These are phyloP conservation scores for Guadua angustifolia DNA, from an alignment of 176 grass and related monocot genomes.

Conservation along the genomic window DNA sequence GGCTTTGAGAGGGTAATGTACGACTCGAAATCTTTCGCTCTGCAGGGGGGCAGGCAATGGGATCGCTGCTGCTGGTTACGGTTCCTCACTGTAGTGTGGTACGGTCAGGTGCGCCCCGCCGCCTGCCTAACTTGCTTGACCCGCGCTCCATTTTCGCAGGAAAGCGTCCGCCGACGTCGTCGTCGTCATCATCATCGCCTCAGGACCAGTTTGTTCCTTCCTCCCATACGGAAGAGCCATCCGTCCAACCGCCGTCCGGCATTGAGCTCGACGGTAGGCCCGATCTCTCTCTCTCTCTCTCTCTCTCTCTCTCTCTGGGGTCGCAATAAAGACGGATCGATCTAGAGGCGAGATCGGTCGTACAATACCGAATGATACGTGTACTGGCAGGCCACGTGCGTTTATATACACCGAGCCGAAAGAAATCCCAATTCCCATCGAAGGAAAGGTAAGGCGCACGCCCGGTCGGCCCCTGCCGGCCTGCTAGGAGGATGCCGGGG, in stretches of 20 bases:
- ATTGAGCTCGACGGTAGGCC: conserved; percentile 25
- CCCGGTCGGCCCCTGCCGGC: neutral
- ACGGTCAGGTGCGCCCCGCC: conserved; percentile 1
- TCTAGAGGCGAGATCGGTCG: conserved; percentile 38
- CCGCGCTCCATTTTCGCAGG: conserved; percentile 1
- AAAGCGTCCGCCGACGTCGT: conserved; percentile 40
- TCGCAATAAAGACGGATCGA: conserved; percentile 40
- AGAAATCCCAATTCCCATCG: neutral
- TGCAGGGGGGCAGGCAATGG: neutral
- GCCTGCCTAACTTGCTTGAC: conserved; percentile 53
- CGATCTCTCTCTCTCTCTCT: neutral
- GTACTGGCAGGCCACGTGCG: conserved; percentile 33
- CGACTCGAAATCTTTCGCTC: neutral
- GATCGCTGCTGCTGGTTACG: neutral
- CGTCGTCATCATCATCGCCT: conserved; percentile 1
- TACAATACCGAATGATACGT: conserved; percentile 34
- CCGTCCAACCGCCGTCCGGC: conserved; percentile 22
- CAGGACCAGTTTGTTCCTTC: conserved; percentile 9
- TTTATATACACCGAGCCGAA: neutral
- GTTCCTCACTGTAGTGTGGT: neutral
- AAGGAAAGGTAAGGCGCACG: conserved; percentile 1
- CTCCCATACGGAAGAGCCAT: conserved; percentile 25
- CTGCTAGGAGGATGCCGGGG: conserved; percentile 26
- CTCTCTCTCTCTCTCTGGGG: no score
- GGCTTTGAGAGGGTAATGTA: neutral